Evolutionary conservation across 2,329 filamentous ascomycete genomes (phyloP).

Genomic region (Alternaria alternata): DNA sequence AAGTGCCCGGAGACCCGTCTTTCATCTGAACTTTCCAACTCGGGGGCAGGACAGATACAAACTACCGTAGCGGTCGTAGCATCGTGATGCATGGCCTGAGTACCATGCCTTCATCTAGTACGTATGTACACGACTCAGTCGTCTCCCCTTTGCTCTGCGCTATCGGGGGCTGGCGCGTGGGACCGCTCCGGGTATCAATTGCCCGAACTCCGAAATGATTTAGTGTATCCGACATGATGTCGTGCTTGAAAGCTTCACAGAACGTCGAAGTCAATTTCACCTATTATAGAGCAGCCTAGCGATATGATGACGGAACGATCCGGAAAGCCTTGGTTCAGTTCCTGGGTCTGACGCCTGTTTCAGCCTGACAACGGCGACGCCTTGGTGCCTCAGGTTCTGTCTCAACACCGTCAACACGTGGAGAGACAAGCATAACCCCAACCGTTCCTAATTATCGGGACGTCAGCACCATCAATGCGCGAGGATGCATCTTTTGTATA

Average conservation of each 20-base stretch:
- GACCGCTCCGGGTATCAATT: background rate
- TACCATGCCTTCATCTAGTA: background rate
- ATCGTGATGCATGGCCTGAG: background rate
- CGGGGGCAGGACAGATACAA: too few species aligned
- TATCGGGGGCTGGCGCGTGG: background rate
- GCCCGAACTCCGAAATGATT: background rate
- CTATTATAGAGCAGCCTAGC: background rate
- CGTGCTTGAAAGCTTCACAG: background rate
- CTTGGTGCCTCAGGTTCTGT: conserved; percentile 25
- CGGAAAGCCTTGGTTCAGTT: background rate
- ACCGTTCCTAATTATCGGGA: background rate
- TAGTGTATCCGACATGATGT: background rate
- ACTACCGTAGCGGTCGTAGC: background rate
- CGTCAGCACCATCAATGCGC: conserved; percentile 11
- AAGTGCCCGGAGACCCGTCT: background rate
- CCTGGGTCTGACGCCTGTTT: conserved; percentile 15
- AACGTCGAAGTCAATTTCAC: background rate
- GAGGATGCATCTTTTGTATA: background rate
- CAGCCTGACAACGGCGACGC: conserved; percentile 18
- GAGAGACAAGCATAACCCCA: conserved; percentile 2
- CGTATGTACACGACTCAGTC: background rate
- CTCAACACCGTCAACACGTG: conserved; percentile 16
- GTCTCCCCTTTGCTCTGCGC: background rate
- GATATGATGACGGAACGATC: background rate
- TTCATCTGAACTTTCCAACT: background rate